Base-by-base conservation (phyloP, 306 rosid genomes). In the Vachellia collinsii region DNA sequence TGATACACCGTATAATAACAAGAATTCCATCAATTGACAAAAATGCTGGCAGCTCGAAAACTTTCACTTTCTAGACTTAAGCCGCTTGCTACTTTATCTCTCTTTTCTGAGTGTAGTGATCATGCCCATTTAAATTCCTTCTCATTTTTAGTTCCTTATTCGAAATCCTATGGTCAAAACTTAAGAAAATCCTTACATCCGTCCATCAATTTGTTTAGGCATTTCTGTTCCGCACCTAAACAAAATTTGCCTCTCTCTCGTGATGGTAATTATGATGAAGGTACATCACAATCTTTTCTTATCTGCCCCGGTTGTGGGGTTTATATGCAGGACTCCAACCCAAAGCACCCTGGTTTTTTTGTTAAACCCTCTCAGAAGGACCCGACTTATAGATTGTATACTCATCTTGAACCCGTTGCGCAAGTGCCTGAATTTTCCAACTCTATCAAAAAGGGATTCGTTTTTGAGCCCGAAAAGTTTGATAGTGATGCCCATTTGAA, bases 221-320 rank as follows among this genome's bases (percentile, higher is more conserved):
- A 48, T 61, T 84, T 82, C 79, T 82, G 86, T 72, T 79, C 86
- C 29, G 29, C 67, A 50, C 14, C 42, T 3, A 71, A 78, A 56
- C 80, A 84, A 64, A 84, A 79, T 6, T 76, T 87, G 13, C 71
- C 83, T 14, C 88, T 92, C 66, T 83, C 81, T 54, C 97, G 97
- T 14, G 99, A 94, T 13, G 99, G 99, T 38, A 94, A 94, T 82
- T 94, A 77, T 34, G 93, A 90, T 56, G 99, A 91, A 83, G 58
- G 83, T 42, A 44, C 73, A 66, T 71, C 92, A 76, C 77, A 48
- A 58, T 75, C 82, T 63, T 70, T 71, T 75, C 72, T 17, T 44
- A 90, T 93, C 51, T 94, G 97, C 87, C 94, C 91, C 72, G 98
- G 99, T 22, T 95, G 99, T 80, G 99, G 99, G 68, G 94, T 95